Evolutionary conservation across 331 rosid species (phyloP).

Genomic region (Cydonia oblonga): DNA sequence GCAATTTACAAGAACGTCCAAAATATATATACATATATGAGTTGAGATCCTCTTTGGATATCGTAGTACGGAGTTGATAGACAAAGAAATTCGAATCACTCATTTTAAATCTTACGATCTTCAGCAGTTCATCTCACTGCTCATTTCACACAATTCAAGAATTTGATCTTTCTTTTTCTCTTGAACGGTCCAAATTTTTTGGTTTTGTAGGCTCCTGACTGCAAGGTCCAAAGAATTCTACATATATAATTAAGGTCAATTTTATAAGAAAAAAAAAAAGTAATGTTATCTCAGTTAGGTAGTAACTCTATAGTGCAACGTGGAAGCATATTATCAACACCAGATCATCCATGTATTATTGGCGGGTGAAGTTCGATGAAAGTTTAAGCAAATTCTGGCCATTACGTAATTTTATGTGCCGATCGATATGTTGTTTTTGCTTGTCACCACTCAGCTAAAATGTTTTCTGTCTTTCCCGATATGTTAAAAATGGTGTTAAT

Average conservation of each 20-base stretch:
- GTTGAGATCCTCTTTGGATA: too few species aligned
- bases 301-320: not conserved
- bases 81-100: accelerated
- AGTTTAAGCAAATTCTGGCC: not conserved
- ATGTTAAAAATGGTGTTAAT: not conserved
- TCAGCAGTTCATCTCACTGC: too few species aligned
- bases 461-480: not conserved
- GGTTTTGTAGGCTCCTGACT: too few species aligned
- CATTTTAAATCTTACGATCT: too few species aligned
- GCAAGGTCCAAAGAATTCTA: too few species aligned
- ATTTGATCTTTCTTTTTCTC: too few species aligned
- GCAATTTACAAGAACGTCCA: not conserved
- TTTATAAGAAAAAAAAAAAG: not conserved
- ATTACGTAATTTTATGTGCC: not conserved
- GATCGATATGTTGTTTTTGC: not conserved
- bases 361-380: not conserved
- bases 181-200: too few species aligned
- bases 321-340: not conserved
- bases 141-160: too few species aligned
- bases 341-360: not conserved
- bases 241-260: not conserved
- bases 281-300: not conserved
- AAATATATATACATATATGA: too few species aligned
- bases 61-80: too few species aligned
- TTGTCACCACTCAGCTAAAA: not conserved